phyloP scores from a whole-genome alignment of 495 filamentous ascomycete species.

The Pyrenula aspistea region DNA sequence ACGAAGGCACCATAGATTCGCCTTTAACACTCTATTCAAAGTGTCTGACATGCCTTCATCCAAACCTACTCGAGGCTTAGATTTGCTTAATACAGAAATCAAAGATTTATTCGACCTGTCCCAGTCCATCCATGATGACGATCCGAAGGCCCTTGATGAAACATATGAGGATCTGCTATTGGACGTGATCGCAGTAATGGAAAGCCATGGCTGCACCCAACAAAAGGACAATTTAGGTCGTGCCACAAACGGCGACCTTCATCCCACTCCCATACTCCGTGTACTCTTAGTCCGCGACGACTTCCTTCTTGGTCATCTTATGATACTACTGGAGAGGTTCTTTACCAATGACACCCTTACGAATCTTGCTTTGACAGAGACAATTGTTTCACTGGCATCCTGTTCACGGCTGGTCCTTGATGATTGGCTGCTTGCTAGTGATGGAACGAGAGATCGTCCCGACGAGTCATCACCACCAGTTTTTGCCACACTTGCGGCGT shows the following conservation, averaged over 20 bases:
- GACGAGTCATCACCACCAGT: slow-evolving; percentile 18
- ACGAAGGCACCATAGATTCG: slow-evolving; percentile 76
- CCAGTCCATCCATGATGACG: slow-evolving; percentile 55
- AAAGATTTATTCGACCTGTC: slow-evolving; percentile 62
- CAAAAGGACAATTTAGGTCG: slow-evolving; percentile 8
- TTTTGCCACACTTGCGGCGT: slow-evolving; percentile 25
- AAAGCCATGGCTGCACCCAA: slow-evolving; percentile 64
- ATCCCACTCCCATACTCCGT: background rate
- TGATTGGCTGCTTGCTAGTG: slow-evolving; percentile 68
- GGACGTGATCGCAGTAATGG: slow-evolving; percentile 65
- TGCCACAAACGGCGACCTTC: slow-evolving; percentile 1
- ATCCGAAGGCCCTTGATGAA: slow-evolving; percentile 48
- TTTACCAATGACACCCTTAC: slow-evolving; percentile 82
- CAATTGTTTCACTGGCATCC: slow-evolving; percentile 67
- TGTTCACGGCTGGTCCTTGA: slow-evolving; percentile 77
- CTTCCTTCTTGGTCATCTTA: slow-evolving; percentile 57
- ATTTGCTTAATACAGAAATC: slow-evolving; percentile 70
- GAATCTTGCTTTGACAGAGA: slow-evolving; percentile 76
- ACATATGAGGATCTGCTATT: slow-evolving; percentile 73
- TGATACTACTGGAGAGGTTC: slow-evolving; percentile 63
- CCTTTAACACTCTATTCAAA: slow-evolving; percentile 57
- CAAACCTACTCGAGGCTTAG: slow-evolving; percentile 52
- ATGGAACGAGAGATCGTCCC: slow-evolving; percentile 6
- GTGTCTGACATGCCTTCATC: slow-evolving; percentile 50
- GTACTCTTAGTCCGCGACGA: slow-evolving; percentile 52